Evolutionary conservation across 306 rosid genomes (phyloP), one percentile per base, ranked within the genome.

Genomic region (Cucurbita ficifolia): DNA sequence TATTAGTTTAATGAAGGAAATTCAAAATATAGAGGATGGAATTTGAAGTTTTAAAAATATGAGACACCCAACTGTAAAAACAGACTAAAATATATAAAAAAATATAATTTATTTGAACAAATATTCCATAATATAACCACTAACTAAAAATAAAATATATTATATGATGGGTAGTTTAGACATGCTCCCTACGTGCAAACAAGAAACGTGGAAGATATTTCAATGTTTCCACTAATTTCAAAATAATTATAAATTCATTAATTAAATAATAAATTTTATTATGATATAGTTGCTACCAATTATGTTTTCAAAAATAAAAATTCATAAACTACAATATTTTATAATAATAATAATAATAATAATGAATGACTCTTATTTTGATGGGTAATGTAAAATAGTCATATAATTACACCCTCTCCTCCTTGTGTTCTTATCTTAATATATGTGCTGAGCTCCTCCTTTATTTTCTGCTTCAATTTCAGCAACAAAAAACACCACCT

Each of bases 381-480:
- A 69, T 50, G 57, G n/a, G 51, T 63, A 62, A 58, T 42, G 72
- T 40, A 68, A 68, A 64, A 39, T 21, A 45, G 55, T 42, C 13
- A 6, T 64, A 38, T 64, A 38, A 13, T 68, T 46, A 68, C 73
- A 45, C 39, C 42, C 65, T 59, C 42, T 59, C 8, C 64, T 13
- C n/a, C 10, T 42, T 42, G n/a, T n/a, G n/a, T n/a, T n/a, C n/a
- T n/a, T 67, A 45, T 67, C 73, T 67, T 46, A 8, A 22, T 42
- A 42, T 45, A 19, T 68, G 22, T 14, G 21, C 40, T 22, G 39
- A 43, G 42, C 54, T 24, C 18, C 39, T 46, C 72, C 72, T 45
- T 46, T 69, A 48, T 69, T 69, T 69, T 69, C 73, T 48, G 73
- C 73, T 69, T 24, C 73, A 48, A 10, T 24, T 69, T 46, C 42